Percentiles rank a stretch among this genome's conserved stretches.
These are phyloP conservation scores for Chloromonas sp. DNA, from an alignment of 163 green algal species.

Conservation along the genomic window DNA sequence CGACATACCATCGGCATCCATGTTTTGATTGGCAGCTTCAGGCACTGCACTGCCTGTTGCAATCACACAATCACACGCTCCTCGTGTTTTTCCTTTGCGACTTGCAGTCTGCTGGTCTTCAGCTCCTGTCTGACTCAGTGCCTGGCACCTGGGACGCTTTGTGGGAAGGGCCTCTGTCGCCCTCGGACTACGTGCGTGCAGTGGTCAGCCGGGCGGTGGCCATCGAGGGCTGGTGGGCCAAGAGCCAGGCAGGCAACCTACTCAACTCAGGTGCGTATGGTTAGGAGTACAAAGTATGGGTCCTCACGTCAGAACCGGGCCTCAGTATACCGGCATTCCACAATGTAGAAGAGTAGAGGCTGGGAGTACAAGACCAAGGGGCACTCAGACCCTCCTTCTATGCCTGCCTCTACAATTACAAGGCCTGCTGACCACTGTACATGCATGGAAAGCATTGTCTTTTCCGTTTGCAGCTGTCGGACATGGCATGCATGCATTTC, in stretches of 20 bases:
- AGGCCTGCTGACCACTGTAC: too few relatives aligned
- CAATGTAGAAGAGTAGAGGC: not conserved
- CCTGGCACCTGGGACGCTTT: slow-evolving; percentile 48
- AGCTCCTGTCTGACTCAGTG: slow-evolving; percentile 47
- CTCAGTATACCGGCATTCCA: not conserved
- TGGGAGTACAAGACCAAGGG: not conserved
- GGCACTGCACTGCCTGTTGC: too few relatives aligned
- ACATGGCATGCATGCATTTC: too few relatives aligned
- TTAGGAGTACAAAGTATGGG: not conserved
- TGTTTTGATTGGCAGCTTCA: too few relatives aligned
- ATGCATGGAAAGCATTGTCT: too few relatives aligned
- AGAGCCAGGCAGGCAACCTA: slow-evolving; percentile 12
- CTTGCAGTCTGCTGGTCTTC: slow-evolving; percentile 24
- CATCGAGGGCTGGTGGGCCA: slow-evolving; percentile 35
- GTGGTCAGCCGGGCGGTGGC: slow-evolving; percentile 41
- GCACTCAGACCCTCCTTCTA: not conserved
- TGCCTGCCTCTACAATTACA: not conserved
- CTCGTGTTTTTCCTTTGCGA: too few relatives aligned
- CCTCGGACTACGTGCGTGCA: slow-evolving; percentile 52
- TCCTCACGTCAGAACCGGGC: not conserved
- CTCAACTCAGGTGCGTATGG: slow-evolving; percentile 10
- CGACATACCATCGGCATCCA: too few relatives aligned
- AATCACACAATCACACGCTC: too few relatives aligned
- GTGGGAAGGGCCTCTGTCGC: slow-evolving; percentile 55
- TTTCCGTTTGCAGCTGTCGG: too few relatives aligned